phyloP scores from a whole-genome alignment of 1,284 basidiomycete genomes.

The Cutaneotrichosporon cutaneum region DNA sequence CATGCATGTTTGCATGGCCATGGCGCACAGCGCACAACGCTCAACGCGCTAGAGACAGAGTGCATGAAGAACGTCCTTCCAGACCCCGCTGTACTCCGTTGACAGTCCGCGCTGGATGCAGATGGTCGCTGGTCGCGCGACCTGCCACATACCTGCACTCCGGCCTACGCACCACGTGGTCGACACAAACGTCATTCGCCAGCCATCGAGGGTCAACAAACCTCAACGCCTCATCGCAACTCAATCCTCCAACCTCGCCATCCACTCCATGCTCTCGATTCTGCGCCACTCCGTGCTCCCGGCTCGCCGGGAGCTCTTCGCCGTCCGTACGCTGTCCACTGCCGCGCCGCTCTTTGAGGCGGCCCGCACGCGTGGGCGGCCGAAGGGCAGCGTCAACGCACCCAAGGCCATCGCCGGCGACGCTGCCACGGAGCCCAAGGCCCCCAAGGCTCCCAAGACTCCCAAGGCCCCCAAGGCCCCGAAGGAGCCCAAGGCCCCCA shows the following conservation, averaged over 20 bases:
- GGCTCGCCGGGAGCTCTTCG: neutral
- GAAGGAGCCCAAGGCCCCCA: too few species aligned
- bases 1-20: too few species aligned
- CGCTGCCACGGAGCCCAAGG: conserved; percentile 1
- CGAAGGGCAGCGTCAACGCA: neutral
- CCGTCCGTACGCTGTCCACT: neutral
- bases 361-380: neutral
- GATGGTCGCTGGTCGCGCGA: too few species aligned
- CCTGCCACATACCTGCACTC: too few species aligned
- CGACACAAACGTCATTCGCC: neutral
- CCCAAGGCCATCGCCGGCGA: neutral
- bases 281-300: neutral
- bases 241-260: neutral
- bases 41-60: too few species aligned
- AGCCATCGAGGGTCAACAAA: conserved; percentile 1
- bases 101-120: too few species aligned
- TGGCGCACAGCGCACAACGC: too few species aligned
- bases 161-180: neutral
- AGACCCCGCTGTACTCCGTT: too few species aligned
- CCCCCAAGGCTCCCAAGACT: too few species aligned
- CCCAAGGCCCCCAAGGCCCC: too few species aligned
- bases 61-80: too few species aligned
- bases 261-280: conserved; percentile 2
- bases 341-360: neutral
- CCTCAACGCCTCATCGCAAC: neutral